These are phyloP conservation scores for Plasmopara halstedii DNA, from an alignment of 352 stramenopile genomes.

Conservation along the genomic window DNA sequence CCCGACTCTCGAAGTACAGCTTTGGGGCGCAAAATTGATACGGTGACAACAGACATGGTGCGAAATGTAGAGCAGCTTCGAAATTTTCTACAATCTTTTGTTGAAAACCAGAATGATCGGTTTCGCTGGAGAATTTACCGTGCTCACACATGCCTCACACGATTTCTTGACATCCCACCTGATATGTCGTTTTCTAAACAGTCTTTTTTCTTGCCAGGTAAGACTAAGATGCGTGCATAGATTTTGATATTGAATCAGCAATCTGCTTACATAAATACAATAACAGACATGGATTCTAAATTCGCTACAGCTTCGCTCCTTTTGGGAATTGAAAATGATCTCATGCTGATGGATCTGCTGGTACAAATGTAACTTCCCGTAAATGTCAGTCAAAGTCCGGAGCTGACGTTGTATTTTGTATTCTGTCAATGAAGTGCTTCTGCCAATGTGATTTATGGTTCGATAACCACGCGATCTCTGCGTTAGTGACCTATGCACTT, in stretches of 20 bases:
- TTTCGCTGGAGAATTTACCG: slow-evolving; percentile 73
- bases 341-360: slow-evolving; percentile 86
- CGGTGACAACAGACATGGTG: slow-evolving; percentile 39
- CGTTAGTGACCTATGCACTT: slow-evolving; percentile 53
- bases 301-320: slow-evolving; percentile 58
- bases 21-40: slow-evolving; percentile 11
- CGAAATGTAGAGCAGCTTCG: slow-evolving; percentile 41
- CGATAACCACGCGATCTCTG: slow-evolving; percentile 54
- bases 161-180: slow-evolving; percentile 60
- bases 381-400: background rate
- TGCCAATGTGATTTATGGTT: slow-evolving; percentile 58
- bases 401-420: slow-evolving; percentile 7
- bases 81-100: slow-evolving; percentile 78
- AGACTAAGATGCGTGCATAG: background rate
- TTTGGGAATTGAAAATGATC: slow-evolving; percentile 77
- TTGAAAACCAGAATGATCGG: slow-evolving; percentile 76
- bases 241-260: background rate
- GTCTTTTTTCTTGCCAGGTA: slow-evolving; percentile 61
- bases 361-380: slow-evolving; percentile 25
- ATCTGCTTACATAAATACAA: background rate
- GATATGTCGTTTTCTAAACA: slow-evolving; percentile 64
- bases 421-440: slow-evolving; percentile 40
- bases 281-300: slow-evolving; percentile 36
- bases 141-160: slow-evolving; percentile 63
- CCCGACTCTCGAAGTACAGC: slow-evolving; percentile 9